These are phyloP conservation scores for Chamaecyparis obtusa DNA, from an alignment of 75 land plant genomes.

Conservation along the genomic window DNA sequence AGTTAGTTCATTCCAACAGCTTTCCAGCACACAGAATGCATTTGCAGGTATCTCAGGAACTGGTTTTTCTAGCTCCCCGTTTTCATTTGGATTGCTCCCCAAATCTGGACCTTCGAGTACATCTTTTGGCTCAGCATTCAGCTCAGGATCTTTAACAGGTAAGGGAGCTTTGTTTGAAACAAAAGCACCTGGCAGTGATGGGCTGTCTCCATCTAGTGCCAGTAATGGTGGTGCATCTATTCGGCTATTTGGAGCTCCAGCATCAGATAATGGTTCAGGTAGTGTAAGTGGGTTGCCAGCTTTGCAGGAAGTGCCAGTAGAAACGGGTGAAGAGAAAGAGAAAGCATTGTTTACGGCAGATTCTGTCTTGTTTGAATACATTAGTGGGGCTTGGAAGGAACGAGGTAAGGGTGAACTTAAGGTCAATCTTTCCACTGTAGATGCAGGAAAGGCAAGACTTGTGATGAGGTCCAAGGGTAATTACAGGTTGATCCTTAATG, in stretches of 20 bases:
- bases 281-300: slow-evolving; percentile 20
- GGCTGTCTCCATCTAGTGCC: slow-evolving; percentile 25
- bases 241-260: slow-evolving; percentile 34
- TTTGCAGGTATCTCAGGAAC: slow-evolving; percentile 79
- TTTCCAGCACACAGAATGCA: slow-evolving; percentile 79
- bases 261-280: slow-evolving; percentile 21
- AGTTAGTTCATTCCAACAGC: slow-evolving; percentile 64
- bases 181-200: slow-evolving; percentile 2
- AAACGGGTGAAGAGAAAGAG: slow-evolving; percentile 97
- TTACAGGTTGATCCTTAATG: slow-evolving; percentile 80
- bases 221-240: slow-evolving; percentile 44
- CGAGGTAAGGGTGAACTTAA: slow-evolving; percentile 91
- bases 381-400: slow-evolving; percentile 86
- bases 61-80: slow-evolving; percentile 61
- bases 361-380: slow-evolving; percentile 78
- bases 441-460: slow-evolving; percentile 52
- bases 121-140: slow-evolving; percentile 39
- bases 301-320: slow-evolving; percentile 71
- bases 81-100: slow-evolving; percentile 49
- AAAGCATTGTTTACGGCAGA: slow-evolving; percentile 72
- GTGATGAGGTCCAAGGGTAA: slow-evolving; percentile 94
- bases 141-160: slow-evolving; percentile 21
- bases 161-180: slow-evolving; percentile 30
- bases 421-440: slow-evolving; percentile 57
- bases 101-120: slow-evolving; percentile 35